Evolutionary conservation across 179 eudicot species (phyloP).

Genomic region (Beta macrorhiza): DNA sequence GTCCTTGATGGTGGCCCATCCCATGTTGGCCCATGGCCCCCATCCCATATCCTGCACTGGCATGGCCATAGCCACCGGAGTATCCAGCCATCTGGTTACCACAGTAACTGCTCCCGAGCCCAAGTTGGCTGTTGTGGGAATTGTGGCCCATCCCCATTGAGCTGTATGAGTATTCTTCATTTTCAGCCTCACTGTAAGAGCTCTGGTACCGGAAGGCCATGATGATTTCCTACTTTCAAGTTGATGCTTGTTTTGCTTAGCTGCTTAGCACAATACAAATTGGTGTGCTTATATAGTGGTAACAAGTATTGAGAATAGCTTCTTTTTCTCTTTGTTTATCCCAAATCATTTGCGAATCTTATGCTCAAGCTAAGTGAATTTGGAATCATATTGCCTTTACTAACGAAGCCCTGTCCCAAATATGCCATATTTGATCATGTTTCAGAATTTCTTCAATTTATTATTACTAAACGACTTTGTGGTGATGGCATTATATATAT

Average conservation of each 20-base stretch:
- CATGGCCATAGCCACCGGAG: conserved; percentile 31
- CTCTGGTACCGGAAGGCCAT: conserved; percentile 33
- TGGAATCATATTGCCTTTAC: background rate
- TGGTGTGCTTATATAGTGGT: conserved; percentile 24
- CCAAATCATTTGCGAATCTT: conserved; percentile 6
- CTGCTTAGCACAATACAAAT: background rate
- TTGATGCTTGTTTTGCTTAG: conserved; percentile 11
- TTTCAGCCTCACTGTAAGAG: conserved; percentile 29
- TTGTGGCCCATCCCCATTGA: conserved; percentile 10
- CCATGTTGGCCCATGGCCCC: conserved; percentile 3
- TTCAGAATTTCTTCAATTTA: background rate
- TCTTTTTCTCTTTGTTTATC: conserved; percentile 1
- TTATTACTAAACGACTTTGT: background rate
- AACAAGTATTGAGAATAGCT: background rate
- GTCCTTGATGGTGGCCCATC: conserved; percentile 19
- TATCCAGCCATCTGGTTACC: conserved; percentile 26
- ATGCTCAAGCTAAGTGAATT: background rate
- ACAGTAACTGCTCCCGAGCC: conserved; percentile 16
- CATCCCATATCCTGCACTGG: conserved; percentile 23
- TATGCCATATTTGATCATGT: conserved; percentile 10
- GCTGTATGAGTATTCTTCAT: conserved; percentile 23
- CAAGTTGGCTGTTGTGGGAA: conserved; percentile 21
- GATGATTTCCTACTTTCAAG: background rate
- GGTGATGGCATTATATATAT: conserved; percentile 6
- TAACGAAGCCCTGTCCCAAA: background rate